These are phyloP conservation scores for Aspergillus piperis DNA, from an alignment of 2,329 filamentous ascomycete species.

Conservation along the genomic window DNA sequence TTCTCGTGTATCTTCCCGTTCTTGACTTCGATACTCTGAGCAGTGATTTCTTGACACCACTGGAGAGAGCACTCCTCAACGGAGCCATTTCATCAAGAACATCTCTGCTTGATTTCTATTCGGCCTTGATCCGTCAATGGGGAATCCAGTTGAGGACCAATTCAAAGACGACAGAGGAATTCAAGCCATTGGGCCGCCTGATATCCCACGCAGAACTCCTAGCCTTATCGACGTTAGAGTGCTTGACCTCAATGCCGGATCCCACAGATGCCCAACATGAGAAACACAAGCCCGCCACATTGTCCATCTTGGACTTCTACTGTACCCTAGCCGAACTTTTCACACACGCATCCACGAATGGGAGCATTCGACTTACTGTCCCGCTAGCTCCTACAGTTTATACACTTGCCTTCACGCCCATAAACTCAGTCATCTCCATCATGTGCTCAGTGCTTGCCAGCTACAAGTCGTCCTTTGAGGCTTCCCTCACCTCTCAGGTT, in stretches of 20 bases:
- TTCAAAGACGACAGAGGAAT: constrained; percentile 30
- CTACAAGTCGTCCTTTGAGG: constrained; percentile 75
- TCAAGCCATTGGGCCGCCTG: constrained; percentile 43
- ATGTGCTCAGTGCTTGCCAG: constrained; percentile 68
- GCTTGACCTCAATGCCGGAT: constrained; percentile 39
- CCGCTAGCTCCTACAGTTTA: constrained; percentile 71
- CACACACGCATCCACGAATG: constrained; percentile 53
- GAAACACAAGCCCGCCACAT: constrained; percentile 40
- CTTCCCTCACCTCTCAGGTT: constrained; percentile 50
- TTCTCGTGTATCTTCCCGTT: constrained; percentile 37
- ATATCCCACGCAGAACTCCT: constrained; percentile 57
- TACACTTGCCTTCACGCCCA: constrained; percentile 66
- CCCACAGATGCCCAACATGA: constrained; percentile 7
- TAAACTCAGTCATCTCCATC: constrained; percentile 65
- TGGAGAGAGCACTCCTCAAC: constrained; percentile 45
- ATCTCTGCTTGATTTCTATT: constrained; percentile 68
- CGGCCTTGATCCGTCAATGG: constrained; percentile 62
- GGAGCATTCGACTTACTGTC: constrained; percentile 65
- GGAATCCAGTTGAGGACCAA: constrained; percentile 36
- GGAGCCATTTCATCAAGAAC: constrained; percentile 54
- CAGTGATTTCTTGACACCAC: constrained; percentile 37
- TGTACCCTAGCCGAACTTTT: constrained; percentile 63
- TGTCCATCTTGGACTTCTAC: constrained; percentile 67
- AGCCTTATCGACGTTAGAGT: constrained; percentile 61
- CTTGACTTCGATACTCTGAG: constrained; percentile 38